Evolutionary conservation across 2,329 filamentous ascomycete genomes (phyloP), one percentile per base, ranked within the genome.

Genomic region (Fusarium succisae): DNA sequence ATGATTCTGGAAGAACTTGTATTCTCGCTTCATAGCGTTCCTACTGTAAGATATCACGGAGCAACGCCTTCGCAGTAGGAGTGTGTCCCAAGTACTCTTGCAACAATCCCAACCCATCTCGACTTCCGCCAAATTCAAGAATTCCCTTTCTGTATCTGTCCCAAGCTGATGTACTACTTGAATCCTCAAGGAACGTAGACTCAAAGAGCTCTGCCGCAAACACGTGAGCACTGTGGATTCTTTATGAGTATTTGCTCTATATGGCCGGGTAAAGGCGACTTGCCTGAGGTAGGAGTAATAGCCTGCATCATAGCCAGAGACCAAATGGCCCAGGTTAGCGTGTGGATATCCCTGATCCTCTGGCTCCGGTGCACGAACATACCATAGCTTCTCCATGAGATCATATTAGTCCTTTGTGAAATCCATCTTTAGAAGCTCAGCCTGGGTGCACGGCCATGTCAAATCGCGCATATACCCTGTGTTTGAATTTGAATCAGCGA

Each of bases 131-230:
- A 13, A 37, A 20, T 37, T 24, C 30, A 14, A 53, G 17, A 11
- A 26, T 37, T 5, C 30, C 17, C 1, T 26, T 53, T 5, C n/a
- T 37, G 3, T 37, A 37, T 14, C 17, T 26, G 0, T 26, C 30
- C 48, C n/a, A 26, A 7, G 48, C 30, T 5, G 12, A 53, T 15
- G 8, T 3, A 8, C 17, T 53, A n/a, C 48, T 53, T 8, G n/a
- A 30, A 20, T 26, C n/a, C n/a, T 35, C 30, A 20, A 24, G 17
- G 3, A 37, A 53, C 0, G 30, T 37, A 9, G n/a, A 26, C 3
- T 53, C 11, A 4, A 26, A 37, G 11, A 35, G 6, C 4, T 24
- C 30, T 24, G 6, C 17, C 3, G 48, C 48, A 14, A 51, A 35
- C 5, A 51, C 28, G 8, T 51, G 47, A 5, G 47, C 47, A 18